These are phyloP conservation scores for Fraxinus xanthoxyloides DNA, from an alignment of 305 asterid genomes.

Conservation along the genomic window DNA sequence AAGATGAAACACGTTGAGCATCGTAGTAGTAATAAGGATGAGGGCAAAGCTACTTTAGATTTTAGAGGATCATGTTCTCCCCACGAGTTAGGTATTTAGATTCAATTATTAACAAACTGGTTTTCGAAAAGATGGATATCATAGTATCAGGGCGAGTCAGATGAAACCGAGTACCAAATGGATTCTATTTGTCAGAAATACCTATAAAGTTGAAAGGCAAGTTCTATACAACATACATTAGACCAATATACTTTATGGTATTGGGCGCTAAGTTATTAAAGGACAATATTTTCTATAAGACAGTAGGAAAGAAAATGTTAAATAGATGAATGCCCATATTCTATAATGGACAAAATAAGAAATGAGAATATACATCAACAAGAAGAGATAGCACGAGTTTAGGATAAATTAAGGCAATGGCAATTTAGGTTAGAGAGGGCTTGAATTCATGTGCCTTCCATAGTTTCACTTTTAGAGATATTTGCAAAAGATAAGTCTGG, in stretches of 20 bases:
- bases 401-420: background rate
- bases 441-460: background rate
- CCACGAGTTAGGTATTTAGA: background rate
- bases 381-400: background rate
- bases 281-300: background rate
- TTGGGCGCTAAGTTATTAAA: background rate
- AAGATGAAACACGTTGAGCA: background rate
- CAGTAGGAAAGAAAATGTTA: background rate
- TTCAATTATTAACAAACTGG: background rate
- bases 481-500: background rate
- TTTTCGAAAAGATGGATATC: background rate
- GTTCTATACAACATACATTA: background rate
- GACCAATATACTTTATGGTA: background rate
- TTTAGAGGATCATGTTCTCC: constrained; percentile 3
- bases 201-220: background rate
- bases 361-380: background rate
- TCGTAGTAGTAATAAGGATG: background rate
- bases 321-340: background rate
- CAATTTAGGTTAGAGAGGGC: background rate
- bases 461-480: background rate
- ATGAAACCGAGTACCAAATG: background rate
- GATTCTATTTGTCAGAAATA: background rate
- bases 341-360: background rate
- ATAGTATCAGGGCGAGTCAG: background rate
- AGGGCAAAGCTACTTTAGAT: background rate